Percentiles rank a stretch among this genome's conserved stretches.
phyloP scores from a whole-genome alignment of 1,284 basidiomycete genomes.

The Anthracocystis walkeri region DNA sequence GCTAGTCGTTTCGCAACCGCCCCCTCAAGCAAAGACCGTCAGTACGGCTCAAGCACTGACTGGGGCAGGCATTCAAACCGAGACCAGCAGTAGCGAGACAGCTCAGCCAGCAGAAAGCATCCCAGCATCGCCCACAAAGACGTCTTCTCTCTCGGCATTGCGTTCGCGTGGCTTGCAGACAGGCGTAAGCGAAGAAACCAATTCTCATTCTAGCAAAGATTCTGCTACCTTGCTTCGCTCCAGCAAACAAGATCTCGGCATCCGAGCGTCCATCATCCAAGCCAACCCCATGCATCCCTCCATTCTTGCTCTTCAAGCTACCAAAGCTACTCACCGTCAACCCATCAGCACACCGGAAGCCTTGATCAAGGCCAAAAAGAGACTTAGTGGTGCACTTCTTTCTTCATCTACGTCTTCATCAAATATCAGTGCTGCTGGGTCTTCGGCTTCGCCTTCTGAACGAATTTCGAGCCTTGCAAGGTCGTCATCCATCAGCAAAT shows the following conservation, averaged over 20 bases:
- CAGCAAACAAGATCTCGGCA: slow-evolving; percentile 28
- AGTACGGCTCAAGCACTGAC: neutral
- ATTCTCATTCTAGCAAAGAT: neutral
- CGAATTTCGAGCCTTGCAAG: slow-evolving; percentile 11
- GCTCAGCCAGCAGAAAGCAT: neutral
- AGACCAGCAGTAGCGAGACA: neutral
- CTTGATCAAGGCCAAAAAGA: slow-evolving; percentile 42
- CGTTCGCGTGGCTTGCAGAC: slow-evolving; percentile 22
- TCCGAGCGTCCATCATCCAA: slow-evolving; percentile 33
- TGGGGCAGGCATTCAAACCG: neutral
- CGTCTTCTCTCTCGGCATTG: slow-evolving; percentile 20
- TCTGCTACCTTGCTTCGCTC: slow-evolving; percentile 1
- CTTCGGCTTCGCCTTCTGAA: slow-evolving; percentile 12
- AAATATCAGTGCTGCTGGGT: neutral
- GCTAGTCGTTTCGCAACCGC: slow-evolving; percentile 19
- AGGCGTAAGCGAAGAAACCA: slow-evolving; percentile 5
- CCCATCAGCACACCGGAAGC: slow-evolving; percentile 50
- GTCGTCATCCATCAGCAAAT: slow-evolving; percentile 12
- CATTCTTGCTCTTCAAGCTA: slow-evolving; percentile 29
- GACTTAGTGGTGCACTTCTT: slow-evolving; percentile 28
- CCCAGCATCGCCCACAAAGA: slow-evolving; percentile 15
- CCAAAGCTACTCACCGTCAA: slow-evolving; percentile 24
- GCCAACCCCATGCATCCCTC: slow-evolving; percentile 41
- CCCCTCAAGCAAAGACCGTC: slow-evolving; percentile 1
- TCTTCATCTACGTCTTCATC: slow-evolving; percentile 24